A percentile compares a stretch with the other conserved stretches of the same genome.
Conservation (phyloP, 2,329 filamentous ascomycete genomes). For the Aspergillus neoniger region DNA sequence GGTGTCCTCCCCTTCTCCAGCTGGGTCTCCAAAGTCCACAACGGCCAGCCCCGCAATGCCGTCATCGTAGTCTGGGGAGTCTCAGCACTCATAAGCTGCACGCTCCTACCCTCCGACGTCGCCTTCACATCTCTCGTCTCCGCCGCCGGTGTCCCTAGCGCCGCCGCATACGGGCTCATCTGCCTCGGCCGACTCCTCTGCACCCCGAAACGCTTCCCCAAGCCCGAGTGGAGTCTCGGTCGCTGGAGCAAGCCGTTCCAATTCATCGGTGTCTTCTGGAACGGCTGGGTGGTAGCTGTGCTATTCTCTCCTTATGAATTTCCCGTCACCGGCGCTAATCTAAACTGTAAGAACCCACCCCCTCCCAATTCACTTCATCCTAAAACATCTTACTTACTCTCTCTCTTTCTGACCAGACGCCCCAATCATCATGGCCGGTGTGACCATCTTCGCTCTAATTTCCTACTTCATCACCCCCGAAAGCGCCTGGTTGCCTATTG, state of each 20-base stretch:
- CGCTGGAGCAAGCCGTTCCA: conserved; percentile 51
- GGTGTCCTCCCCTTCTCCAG: conserved; percentile 61
- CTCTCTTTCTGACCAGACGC: conserved; percentile 38
- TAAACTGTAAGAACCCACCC: conserved; percentile 44
- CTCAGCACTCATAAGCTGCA: conserved; percentile 59
- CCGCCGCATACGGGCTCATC: conserved; percentile 56
- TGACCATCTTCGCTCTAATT: conserved; percentile 52
- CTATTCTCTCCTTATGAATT: conserved; percentile 51
- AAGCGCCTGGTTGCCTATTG: conserved; percentile 49
- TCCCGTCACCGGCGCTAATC: conserved; percentile 45
- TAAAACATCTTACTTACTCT: neutral
- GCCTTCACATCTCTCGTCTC: conserved; percentile 59
- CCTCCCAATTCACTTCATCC: neutral
- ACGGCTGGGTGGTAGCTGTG: conserved; percentile 53
- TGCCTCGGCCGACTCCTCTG: conserved; percentile 52
- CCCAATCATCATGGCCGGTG: conserved; percentile 54
- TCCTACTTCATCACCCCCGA: conserved; percentile 54
- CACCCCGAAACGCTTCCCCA: conserved; percentile 52
- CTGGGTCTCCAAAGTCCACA: conserved; percentile 58
- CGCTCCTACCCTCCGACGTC: conserved; percentile 57
- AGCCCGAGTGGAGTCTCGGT: conserved; percentile 51
- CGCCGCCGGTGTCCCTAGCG: conserved; percentile 55
- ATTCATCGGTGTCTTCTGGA: conserved; percentile 52
- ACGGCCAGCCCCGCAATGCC: conserved; percentile 62
- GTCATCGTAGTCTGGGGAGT: conserved; percentile 61